Conservation (phyloP, 1,139 yeast species). For the Pichia sp. region DNA sequence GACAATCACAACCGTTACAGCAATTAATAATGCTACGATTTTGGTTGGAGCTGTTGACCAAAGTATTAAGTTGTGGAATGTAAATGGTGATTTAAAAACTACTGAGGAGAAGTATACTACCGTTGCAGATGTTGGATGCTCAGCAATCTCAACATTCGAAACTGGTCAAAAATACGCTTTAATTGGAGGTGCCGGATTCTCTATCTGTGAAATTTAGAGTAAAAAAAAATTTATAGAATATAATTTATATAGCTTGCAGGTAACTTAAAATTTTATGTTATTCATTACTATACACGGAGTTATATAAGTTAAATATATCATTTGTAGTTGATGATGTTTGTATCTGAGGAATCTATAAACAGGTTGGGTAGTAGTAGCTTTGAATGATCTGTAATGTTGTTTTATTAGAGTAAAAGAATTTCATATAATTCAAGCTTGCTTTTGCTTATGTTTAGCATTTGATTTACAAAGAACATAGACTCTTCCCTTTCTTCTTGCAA, state of each 20-base stretch:
- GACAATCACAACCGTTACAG: slow-evolving; percentile 64
- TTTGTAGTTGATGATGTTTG: not conserved
- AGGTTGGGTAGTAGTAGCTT: not conserved
- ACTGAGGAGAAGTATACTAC: slow-evolving; percentile 56
- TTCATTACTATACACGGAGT: not conserved
- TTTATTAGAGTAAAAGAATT: not conserved
- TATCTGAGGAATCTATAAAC: not conserved
- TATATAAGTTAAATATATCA: not conserved
- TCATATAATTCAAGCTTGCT: slow-evolving; percentile 61
- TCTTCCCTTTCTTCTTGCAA: slow-evolving; percentile 90
- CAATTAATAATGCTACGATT: slow-evolving; percentile 28
- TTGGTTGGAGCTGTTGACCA: slow-evolving; percentile 76
- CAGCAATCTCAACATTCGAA: slow-evolving; percentile 35
- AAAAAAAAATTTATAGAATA: not conserved
- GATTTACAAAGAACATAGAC: slow-evolving; percentile 89
- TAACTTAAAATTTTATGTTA: not conserved
- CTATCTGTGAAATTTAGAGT: slow-evolving; percentile 38
- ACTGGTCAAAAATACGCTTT: slow-evolving; percentile 32
- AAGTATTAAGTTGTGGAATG: slow-evolving; percentile 58
- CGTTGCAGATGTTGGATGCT: slow-evolving; percentile 84
- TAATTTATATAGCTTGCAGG: not conserved
- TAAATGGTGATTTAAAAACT: slow-evolving; percentile 33
- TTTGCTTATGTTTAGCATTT: slow-evolving; percentile 92
- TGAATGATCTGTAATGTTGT: not conserved
- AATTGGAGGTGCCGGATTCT: slow-evolving; percentile 69